Base-by-base conservation (phyloP, 2,329 filamentous ascomycete genomes). In the Fonsecaea pedrosoi region DNA sequence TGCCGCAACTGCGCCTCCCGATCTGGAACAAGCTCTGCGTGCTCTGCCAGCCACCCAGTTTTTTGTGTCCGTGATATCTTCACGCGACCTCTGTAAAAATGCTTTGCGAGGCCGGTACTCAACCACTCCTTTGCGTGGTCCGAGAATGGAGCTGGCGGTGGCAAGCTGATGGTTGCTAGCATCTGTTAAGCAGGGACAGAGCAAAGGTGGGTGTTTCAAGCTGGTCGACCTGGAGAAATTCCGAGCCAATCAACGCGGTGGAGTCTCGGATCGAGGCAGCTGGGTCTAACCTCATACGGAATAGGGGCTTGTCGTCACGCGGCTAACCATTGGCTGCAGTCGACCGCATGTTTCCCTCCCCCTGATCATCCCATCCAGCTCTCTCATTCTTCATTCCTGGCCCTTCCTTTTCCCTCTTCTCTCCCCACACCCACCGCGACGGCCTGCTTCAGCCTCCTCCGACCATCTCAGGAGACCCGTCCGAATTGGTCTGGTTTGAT, bases 391-490 rank as follows among this genome's bases (percentile, higher is more conserved):
- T 37, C 62, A 45, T 59, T 62, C 35, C 32, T 30, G 45, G 5
- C 45, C 45, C 34, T 35, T 54, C 61, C 12, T 34, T 42, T 60
- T 15, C 34, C 30, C 25, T 32, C 21, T 38, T n/a, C n/a, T 32
- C 25, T 60, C 13, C 5, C 50, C 25, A 61, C 55, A 48, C 38
- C 60, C 60, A 62, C 58, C 62, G 37, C 48, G 45, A 60, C 57
- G 62, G 54, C 56, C 58, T 59, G 59, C 66, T 60, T 68, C 66
- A 66, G 62, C 66, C 63, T 69, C 63, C 60, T 61, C 61, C 56
- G 34, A 60, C 53, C 54, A 53, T 48, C 60, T 57, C 55, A 61
- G 61, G 56, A 48, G 45, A 58, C 61, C 54, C 54, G 13, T 55
- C 54, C 54, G 8, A 38, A 55, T n/a, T 55, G 54, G 54, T 6